These are phyloP conservation scores for Solanum aculeatissimum DNA, from an alignment of 305 asterid genomes.

Conservation along the genomic window DNA sequence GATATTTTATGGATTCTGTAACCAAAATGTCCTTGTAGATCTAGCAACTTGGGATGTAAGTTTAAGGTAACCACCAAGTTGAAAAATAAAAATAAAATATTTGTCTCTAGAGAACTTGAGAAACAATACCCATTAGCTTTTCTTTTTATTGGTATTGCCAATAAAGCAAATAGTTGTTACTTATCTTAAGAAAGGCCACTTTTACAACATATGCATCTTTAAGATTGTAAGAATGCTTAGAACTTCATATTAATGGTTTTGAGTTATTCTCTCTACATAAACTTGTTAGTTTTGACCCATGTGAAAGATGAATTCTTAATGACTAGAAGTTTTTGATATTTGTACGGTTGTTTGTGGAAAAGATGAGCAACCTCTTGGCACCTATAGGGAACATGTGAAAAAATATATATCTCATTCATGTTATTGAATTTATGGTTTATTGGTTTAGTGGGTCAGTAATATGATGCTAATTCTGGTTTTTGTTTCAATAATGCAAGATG, in stretches of 20 bases:
- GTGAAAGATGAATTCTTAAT: background rate
- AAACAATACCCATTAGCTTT: background rate
- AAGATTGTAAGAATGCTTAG: background rate
- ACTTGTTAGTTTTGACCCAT: background rate
- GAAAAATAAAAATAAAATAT: background rate
- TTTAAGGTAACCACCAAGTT: background rate
- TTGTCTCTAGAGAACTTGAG: background rate
- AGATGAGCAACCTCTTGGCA: background rate
- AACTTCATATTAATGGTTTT: background rate
- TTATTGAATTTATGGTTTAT: background rate
- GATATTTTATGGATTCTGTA: background rate
- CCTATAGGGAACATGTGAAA: background rate
- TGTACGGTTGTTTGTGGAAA: background rate
- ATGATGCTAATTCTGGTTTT: background rate
- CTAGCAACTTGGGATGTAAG: background rate
- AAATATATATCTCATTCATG: background rate
- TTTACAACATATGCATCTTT: background rate
- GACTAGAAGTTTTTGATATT: background rate
- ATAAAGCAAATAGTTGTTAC: background rate
- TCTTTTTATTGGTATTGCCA: background rate
- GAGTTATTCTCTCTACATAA: background rate
- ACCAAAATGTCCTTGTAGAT: background rate
- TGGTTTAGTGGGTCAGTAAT: background rate
- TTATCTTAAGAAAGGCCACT: background rate
- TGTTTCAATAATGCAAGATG: background rate